Percentiles rank a stretch among this genome's conserved stretches.
Evolutionary conservation across 805 yeast genomes (phyloP).

Genomic region (Scheffersomyces spartinae): DNA sequence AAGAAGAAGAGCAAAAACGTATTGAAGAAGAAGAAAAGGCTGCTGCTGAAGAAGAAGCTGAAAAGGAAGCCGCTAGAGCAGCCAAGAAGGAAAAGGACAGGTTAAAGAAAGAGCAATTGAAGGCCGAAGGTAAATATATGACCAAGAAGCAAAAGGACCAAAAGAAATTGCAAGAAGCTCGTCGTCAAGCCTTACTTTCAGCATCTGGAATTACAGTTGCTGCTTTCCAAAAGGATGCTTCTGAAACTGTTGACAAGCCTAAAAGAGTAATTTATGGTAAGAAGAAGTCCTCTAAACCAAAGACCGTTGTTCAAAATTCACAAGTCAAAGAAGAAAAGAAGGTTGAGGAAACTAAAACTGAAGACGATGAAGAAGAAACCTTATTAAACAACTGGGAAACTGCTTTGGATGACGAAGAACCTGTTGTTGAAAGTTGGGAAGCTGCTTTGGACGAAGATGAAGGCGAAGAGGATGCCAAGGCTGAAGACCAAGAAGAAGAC

Average conservation of each 20-base stretch:
- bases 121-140: slow-evolving; percentile 89
- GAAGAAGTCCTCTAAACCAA: slow-evolving; percentile 47
- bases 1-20: slow-evolving; percentile 51
- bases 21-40: slow-evolving; percentile 40
- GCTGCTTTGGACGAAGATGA: slow-evolving; percentile 28
- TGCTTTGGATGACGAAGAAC: slow-evolving; percentile 45
- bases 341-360: slow-evolving; percentile 16
- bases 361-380: slow-evolving; percentile 34
- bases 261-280: slow-evolving; percentile 62
- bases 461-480: slow-evolving; percentile 10
- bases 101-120: slow-evolving; percentile 78
- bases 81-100: slow-evolving; percentile 81
- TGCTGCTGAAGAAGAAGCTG: slow-evolving; percentile 53
- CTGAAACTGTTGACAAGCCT: slow-evolving; percentile 29
- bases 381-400: slow-evolving; percentile 84
- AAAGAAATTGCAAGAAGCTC: slow-evolving; percentile 72
- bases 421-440: slow-evolving; percentile 42
- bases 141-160: slow-evolving; percentile 95
- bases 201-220: slow-evolving; percentile 65
- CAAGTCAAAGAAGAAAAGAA: slow-evolving; percentile 8
- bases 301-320: slow-evolving; percentile 22
- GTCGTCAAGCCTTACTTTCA: slow-evolving; percentile 75
- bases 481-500: slow-evolving; percentile 18
- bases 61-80: slow-evolving; percentile 43
- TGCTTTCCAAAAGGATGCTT: slow-evolving; percentile 41